phyloP scores from a whole-genome alignment of 345 rosid species.

The Pistacia vera region DNA sequence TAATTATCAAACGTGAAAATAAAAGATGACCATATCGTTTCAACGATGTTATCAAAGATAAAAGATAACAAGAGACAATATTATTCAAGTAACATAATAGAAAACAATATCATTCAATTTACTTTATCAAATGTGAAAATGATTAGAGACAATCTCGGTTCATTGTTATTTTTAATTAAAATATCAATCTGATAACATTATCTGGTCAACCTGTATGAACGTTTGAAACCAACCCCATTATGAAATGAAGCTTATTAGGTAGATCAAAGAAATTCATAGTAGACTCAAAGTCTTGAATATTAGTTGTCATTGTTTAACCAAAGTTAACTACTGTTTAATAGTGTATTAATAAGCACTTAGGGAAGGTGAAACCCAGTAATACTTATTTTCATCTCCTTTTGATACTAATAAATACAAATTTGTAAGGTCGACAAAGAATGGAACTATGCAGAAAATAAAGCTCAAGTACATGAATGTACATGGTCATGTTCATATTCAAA shows the following conservation, averaged over 20 bases:
- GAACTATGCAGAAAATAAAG: background rate
- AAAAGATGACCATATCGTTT: too few species aligned
- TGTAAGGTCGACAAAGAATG: background rate
- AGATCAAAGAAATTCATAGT: background rate
- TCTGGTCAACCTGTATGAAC: too few species aligned
- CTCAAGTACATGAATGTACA: background rate
- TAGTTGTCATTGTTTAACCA: conserved; percentile 40
- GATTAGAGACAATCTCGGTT: too few species aligned
- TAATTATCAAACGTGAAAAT: too few species aligned
- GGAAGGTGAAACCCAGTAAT: background rate
- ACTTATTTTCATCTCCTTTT: background rate
- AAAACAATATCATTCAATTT: too few species aligned
- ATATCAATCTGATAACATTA: too few species aligned
- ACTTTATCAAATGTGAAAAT: too few species aligned
- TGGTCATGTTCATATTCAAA: background rate
- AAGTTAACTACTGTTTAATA: conserved; percentile 13
- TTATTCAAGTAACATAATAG: too few species aligned
- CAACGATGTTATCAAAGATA: too few species aligned
- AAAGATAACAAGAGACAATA: too few species aligned
- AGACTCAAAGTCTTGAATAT: conserved; percentile 23
- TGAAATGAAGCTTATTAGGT: background rate
- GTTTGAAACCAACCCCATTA: background rate
- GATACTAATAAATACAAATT: background rate
- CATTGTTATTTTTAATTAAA: too few species aligned
- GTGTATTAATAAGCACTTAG: background rate